Evolutionary conservation across 768 basidiomycete species (phyloP).

Genomic region (Rickenella mellea): DNA sequence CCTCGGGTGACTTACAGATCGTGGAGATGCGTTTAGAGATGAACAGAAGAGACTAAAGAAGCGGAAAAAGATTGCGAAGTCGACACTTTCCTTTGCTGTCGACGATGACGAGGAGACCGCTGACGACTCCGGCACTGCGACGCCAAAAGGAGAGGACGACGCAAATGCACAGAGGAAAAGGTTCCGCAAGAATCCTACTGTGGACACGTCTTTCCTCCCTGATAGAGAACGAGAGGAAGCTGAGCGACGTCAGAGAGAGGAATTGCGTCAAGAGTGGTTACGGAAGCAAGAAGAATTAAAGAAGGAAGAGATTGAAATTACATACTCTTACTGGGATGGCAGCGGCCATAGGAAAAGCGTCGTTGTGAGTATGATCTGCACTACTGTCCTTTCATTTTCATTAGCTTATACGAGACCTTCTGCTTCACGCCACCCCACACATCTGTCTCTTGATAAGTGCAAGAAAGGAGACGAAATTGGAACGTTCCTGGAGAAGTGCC

Average conservation of each 20-base stretch:
- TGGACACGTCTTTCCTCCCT: slow-evolving; percentile 96
- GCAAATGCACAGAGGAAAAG: slow-evolving; percentile 62
- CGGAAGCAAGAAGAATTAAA: slow-evolving; percentile 59
- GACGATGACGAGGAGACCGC: slow-evolving; percentile 66
- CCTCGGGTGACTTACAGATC: slow-evolving; percentile 52
- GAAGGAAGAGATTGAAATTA: slow-evolving; percentile 74
- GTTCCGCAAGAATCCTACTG: slow-evolving; percentile 89
- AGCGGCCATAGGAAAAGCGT: slow-evolving; percentile 93
- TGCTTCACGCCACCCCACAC: slow-evolving; percentile 1
- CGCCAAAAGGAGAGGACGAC: slow-evolving; percentile 20
- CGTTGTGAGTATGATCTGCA: slow-evolving; percentile 41
- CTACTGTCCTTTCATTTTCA: background rate
- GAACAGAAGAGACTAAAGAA: slow-evolving; percentile 84
- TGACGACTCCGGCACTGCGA: slow-evolving; percentile 29
- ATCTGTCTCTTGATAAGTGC: slow-evolving; percentile 50
- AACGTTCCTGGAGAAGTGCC: slow-evolving; percentile 84
- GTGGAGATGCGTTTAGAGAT: slow-evolving; percentile 84
- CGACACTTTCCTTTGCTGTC: slow-evolving; percentile 84
- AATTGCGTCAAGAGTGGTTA: slow-evolving; percentile 85
- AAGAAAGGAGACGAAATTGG: slow-evolving; percentile 93
- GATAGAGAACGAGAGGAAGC: slow-evolving; percentile 95
- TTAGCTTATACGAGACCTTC: background rate
- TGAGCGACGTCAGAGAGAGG: slow-evolving; percentile 82
- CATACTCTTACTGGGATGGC: slow-evolving; percentile 98
- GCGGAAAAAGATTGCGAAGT: slow-evolving; percentile 82